These are phyloP conservation scores for Chalciporus pseudorubinellus DNA, from an alignment of 768 basidiomycete species.

Conservation along the genomic window DNA sequence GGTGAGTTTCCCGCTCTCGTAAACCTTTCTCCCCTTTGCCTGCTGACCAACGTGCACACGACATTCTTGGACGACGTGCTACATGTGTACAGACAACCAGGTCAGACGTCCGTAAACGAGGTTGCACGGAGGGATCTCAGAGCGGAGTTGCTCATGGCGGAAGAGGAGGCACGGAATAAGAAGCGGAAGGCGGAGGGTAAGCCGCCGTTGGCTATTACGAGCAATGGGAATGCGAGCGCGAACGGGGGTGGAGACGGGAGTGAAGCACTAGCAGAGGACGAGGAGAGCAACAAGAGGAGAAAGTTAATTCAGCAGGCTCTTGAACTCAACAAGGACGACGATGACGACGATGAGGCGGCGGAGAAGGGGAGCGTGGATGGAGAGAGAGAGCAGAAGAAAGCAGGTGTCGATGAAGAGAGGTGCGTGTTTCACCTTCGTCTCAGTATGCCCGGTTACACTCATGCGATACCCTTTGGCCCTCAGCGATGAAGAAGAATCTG, in stretches of 20 bases:
- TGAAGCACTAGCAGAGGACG: conserved; percentile 48
- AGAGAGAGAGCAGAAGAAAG: conserved; percentile 35
- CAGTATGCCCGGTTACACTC: background rate
- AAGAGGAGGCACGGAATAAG: conserved; percentile 83
- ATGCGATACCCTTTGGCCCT: no score
- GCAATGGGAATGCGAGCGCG: conserved; percentile 30
- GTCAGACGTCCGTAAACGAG: conserved; percentile 80
- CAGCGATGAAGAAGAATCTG: conserved; percentile 54
- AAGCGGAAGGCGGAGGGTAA: conserved; percentile 89
- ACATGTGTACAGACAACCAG: conserved; percentile 72
- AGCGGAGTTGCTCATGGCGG: conserved; percentile 79
- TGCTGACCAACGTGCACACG: background rate
- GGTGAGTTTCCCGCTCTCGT: conserved; percentile 43
- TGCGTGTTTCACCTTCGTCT: conserved; percentile 22
- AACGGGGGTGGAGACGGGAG: conserved; percentile 17
- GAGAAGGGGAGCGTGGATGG: conserved; percentile 33
- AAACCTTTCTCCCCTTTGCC: background rate
- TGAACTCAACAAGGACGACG: conserved; percentile 88
- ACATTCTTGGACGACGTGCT: background rate
- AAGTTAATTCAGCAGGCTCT: conserved; percentile 85
- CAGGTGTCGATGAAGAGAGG: conserved; percentile 50
- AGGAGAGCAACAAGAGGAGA: conserved; percentile 72
- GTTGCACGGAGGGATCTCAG: conserved; percentile 78
- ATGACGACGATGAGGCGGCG: conserved; percentile 61
- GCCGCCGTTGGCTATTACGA: conserved; percentile 36